A percentile compares a stretch with the other conserved stretches of the same genome.
Conservation (phyloP, 345 rosid genomes). For the Gossypium rotundifolium region DNA sequence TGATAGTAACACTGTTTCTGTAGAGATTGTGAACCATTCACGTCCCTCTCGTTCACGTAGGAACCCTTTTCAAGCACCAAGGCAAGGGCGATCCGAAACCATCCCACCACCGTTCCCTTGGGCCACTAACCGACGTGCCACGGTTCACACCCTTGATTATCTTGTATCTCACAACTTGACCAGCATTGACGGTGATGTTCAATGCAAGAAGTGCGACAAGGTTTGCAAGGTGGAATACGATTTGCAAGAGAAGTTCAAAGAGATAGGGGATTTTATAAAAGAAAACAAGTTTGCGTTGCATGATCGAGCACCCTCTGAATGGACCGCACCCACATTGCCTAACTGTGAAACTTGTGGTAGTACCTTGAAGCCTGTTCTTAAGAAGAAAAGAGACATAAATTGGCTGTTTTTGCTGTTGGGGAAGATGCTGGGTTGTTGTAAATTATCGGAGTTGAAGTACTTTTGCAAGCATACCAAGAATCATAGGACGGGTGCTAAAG, state of each 20-base stretch:
- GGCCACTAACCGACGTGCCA: slow-evolving; percentile 27
- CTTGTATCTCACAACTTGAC: slow-evolving; percentile 14
- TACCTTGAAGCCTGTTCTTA: slow-evolving; percentile 15
- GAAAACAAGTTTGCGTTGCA: slow-evolving; percentile 23
- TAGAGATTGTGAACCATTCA: background rate
- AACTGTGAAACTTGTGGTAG: slow-evolving; percentile 21
- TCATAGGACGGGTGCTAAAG: slow-evolving; percentile 40
- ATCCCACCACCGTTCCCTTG: slow-evolving; percentile 22
- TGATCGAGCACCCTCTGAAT: slow-evolving; percentile 26
- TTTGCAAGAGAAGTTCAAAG: slow-evolving; percentile 21
- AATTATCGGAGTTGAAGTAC: slow-evolving; percentile 28
- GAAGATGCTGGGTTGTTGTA: slow-evolving; percentile 34
- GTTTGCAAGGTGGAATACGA: slow-evolving; percentile 19
- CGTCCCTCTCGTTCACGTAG: slow-evolving; percentile 12
- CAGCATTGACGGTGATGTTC: slow-evolving; percentile 21
- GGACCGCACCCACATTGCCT: slow-evolving; percentile 29
- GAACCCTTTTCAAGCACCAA: slow-evolving; percentile 8
- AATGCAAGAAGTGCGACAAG: slow-evolving; percentile 25
- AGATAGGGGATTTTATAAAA: slow-evolving; percentile 18
- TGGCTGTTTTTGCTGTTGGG: slow-evolving; percentile 40
- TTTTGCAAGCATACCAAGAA: slow-evolving; percentile 38
- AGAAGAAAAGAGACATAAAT: slow-evolving; percentile 26
- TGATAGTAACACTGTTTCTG: background rate
- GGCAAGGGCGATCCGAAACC: slow-evolving; percentile 17
- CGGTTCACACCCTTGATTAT: slow-evolving; percentile 17